Base-by-base conservation (phyloP, 768 basidiomycete genomes). In the Pisolithus orientalis region DNA sequence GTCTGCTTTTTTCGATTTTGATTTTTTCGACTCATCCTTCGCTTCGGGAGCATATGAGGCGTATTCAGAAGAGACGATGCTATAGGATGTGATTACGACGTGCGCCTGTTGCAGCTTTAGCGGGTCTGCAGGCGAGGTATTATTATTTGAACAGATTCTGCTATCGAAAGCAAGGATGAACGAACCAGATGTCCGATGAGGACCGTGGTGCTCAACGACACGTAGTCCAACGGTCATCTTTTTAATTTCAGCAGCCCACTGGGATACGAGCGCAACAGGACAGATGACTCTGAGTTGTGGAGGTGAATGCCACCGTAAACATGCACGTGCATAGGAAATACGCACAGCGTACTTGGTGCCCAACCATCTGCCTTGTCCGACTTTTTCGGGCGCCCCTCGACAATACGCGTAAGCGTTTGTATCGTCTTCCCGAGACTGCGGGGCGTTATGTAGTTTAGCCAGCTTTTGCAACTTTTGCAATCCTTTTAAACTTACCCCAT, bases 1-100 rank as follows among this genome's bases (percentile, higher is more conserved):
- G 39, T 57, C 56, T 27, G 52, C 32, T 25, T 57, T 59, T 53
- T 69, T 72, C 13, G 62, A 62, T 48, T 76, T 76, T 0, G 70
- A 53, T 55, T 75, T 79, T 14, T 78, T 80, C 29, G 73, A 67
- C 56, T 84, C 82, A 52, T 85, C 74, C 59, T 83, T 84, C 3
- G 74, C 72, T 24, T 73, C 58, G 0, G 79, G 76, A 0, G 54
- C 62, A 60, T 75, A 85, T 0, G 75, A 65, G 13, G 74, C 79
- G 59, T 87, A 81, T 64, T 97, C 95, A 2, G 87, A 89, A 13
- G 87, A 79, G 39, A 94, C 77, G 4, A 83, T 89, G 43, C 85
- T 79, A 62, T 96, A 97, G 0, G 94, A 92, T 0, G 94, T 96
- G 44, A 97, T 76, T 8, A 94, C 84, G 9, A 94, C 80, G 53